Evolutionary conservation across 495 filamentous ascomycete species (phyloP).

Genomic region (Glonium stellatum): DNA sequence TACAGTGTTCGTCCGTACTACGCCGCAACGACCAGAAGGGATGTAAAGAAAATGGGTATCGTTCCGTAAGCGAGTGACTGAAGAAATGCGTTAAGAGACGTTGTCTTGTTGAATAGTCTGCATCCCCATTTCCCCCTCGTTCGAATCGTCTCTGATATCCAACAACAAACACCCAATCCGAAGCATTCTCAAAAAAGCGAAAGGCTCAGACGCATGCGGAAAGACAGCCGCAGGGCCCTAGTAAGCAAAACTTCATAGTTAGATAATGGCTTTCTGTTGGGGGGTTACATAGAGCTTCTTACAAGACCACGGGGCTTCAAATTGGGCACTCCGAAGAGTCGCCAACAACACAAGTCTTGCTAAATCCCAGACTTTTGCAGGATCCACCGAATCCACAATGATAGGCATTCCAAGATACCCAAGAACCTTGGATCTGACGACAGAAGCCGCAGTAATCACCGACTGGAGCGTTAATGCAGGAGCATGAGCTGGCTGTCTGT

Average conservation of each 20-base stretch:
- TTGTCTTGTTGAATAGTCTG: not conserved
- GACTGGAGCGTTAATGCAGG: not conserved
- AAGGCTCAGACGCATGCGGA: not conserved
- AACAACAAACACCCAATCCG: not conserved
- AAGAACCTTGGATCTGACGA: constrained; percentile 1
- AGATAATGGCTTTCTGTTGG: not conserved
- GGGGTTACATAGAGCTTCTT: not conserved
- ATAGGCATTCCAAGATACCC: not conserved
- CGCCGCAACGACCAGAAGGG: too few species aligned
- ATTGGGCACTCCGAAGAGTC: not conserved
- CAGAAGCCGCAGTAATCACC: constrained; percentile 2
- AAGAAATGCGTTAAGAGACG: not conserved
- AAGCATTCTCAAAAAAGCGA: not conserved
- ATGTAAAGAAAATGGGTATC: not conserved
- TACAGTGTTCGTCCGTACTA: too few species aligned
- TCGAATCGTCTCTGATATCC: not conserved
- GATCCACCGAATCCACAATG: not conserved
- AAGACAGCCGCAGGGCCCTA: not conserved
- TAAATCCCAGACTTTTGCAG: constrained; percentile 1
- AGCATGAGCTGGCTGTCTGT: not conserved
- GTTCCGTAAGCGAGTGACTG: not conserved
- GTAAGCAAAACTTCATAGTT: not conserved
- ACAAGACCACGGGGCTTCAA: not conserved
- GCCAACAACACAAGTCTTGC: not conserved
- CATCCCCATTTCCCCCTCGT: not conserved